Evolutionary conservation across 352 stramenopile genomes (phyloP).

Genomic region (Aphanomyces euteiches): DNA sequence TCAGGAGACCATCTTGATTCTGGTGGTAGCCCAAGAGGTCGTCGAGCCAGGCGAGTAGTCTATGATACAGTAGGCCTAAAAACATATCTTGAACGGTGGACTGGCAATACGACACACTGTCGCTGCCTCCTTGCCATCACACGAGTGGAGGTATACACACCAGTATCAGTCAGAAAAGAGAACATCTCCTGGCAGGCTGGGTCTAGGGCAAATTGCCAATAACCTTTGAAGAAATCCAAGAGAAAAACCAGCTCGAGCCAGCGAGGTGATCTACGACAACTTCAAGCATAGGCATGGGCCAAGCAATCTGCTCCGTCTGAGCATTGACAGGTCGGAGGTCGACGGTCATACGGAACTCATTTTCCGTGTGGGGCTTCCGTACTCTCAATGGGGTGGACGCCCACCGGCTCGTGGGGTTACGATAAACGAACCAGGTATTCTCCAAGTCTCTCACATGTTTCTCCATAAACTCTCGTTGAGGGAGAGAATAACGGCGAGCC

Average conservation of each 20-base stretch:
- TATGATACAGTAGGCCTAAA: constrained; percentile 18
- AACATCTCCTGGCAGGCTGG: constrained; percentile 31
- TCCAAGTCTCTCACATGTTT: constrained; percentile 26
- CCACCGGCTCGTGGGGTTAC: constrained; percentile 27
- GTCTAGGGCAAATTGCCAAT: constrained; percentile 29
- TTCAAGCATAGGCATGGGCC: constrained; percentile 30
- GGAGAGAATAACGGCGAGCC: constrained; percentile 21
- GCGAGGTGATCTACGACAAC: constrained; percentile 10
- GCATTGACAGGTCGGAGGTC: constrained; percentile 28
- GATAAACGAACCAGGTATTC: constrained; percentile 20
- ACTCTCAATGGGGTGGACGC: constrained; percentile 31
- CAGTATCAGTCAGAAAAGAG: constrained; percentile 32
- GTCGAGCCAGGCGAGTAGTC: constrained; percentile 16
- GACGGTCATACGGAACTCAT: constrained; percentile 28
- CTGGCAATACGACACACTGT: constrained; percentile 35
- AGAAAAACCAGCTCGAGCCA: constrained; percentile 19
- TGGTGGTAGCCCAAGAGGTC: constrained; percentile 29
- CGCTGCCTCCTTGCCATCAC: constrained; percentile 32
- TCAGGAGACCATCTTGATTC: too few species aligned
- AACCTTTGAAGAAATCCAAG: constrained; percentile 26
- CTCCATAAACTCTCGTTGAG: constrained; percentile 26
- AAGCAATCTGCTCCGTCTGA: constrained; percentile 25
- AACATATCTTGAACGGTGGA: constrained; percentile 33
- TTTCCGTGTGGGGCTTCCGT: constrained; percentile 28
- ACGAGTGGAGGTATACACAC: constrained; percentile 31